Conservation (phyloP, 805 yeast species). For the Teunomyces tritomae region DNA sequence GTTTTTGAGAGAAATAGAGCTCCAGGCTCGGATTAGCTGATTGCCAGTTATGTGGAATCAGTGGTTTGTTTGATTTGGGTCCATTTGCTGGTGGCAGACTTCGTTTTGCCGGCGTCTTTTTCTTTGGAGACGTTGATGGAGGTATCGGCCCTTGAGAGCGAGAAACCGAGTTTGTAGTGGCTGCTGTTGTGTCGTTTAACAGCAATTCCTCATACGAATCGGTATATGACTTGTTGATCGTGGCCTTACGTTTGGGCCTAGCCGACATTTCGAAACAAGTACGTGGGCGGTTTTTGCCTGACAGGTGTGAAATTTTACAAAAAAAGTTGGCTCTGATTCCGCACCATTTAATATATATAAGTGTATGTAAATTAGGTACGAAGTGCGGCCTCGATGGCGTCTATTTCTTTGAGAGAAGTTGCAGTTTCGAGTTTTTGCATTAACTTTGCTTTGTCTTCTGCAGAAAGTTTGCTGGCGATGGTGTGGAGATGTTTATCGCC, state of each 20-base stretch:
- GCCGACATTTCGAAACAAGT: slow-evolving; percentile 14
- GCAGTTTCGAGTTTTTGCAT: slow-evolving; percentile 59
- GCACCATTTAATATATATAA: not conserved
- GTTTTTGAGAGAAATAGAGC: slow-evolving; percentile 38
- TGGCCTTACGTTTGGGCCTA: slow-evolving; percentile 38
- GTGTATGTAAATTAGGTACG: not conserved
- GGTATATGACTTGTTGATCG: slow-evolving; percentile 34
- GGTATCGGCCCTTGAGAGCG: not conserved
- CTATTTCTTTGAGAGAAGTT: slow-evolving; percentile 70
- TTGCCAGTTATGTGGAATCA: slow-evolving; percentile 51
- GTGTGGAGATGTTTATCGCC: slow-evolving; percentile 28
- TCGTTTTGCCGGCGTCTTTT: slow-evolving; percentile 3
- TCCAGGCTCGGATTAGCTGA: slow-evolving; percentile 29
- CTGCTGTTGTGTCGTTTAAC: slow-evolving; percentile 18
- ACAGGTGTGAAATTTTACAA: not conserved
- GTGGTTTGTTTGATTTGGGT: slow-evolving; percentile 1
- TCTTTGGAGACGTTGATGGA: slow-evolving; percentile 3
- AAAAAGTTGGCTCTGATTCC: not conserved
- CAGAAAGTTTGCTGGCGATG: slow-evolving; percentile 47
- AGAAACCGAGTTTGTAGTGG: not conserved
- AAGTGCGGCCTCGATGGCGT: slow-evolving; percentile 50
- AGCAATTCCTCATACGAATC: slow-evolving; percentile 29
- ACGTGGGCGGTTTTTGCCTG: not conserved
- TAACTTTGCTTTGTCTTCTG: slow-evolving; percentile 51
- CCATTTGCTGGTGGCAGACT: not conserved